Base-by-base conservation (phyloP, 2,329 filamentous ascomycete genomes). In the Monilinia aucupariae region DNA sequence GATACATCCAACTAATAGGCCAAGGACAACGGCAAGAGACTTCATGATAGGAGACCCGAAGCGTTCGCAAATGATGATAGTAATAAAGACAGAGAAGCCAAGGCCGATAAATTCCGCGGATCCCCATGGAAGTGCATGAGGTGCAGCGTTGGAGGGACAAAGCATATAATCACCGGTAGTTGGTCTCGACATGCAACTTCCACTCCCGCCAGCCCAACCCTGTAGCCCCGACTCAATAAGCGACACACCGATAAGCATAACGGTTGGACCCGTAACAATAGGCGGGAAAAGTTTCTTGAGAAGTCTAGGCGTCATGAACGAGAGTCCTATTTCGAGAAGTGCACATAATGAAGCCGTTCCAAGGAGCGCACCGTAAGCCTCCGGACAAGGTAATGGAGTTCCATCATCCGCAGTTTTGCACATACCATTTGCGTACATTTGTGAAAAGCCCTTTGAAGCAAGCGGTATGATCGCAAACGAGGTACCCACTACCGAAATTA, bases 11-110 rank as follows among this genome's bases (percentile, higher is more conserved):
- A 87, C 79, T 4, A 63, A 34, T 27, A 59, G 63, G 20, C 59
- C 52, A 7, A 64, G n/a, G 25, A 62, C 34, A n/a, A 64, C 63
- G 53, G 63, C 64, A 63, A 67, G 63, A 59, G 71, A 25, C 73
- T 92, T 92, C 88, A 94, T 92, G 68, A 94, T 88, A 0, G 91
- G 90, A 0, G 89, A 83, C 1, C 91, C 91, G 69, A 92, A 92
- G 13, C 89, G 84, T 75, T 94, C 90, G 73, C 88, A 90, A 15
- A 93, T 73, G 65, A 94, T 87, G 71, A 94, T 93, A 34, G 87
- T 89, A 51, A 88, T 69, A 72, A 93, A 93, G 43, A 92, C 90
- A 51, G 85, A 85, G 77, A 94, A 92, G 0, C 90, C 90, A 2
- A 94, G 82, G 62, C 86, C 90, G 6, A 94, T 83, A 68, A 88